phyloP scores from a whole-genome alignment of 2,329 filamentous ascomycete genomes.

The Stagonosporopsis tanaceti region DNA sequence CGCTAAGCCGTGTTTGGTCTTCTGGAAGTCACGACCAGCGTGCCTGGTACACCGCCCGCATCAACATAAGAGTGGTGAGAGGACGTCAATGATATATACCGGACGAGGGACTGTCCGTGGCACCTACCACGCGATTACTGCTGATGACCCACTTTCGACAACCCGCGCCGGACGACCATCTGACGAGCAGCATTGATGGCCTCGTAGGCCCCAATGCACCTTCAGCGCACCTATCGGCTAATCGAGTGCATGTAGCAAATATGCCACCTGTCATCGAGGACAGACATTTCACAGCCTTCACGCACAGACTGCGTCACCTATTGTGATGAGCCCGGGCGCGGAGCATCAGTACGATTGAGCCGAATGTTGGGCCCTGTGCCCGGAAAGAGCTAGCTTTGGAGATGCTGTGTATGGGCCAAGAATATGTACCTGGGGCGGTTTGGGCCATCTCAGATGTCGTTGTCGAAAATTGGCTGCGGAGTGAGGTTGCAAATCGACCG shows the following conservation, averaged over 20 bases:
- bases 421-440: constrained; percentile 16
- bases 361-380: constrained; percentile 4
- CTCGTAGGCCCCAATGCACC: background rate
- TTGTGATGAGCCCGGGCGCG: constrained; percentile 4
- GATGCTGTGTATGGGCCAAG: constrained; percentile 13
- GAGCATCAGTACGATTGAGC: background rate
- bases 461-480: constrained; percentile 20
- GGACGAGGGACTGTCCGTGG: background rate
- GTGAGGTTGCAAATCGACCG: constrained; percentile 16
- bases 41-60: constrained; percentile 5
- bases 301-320: constrained; percentile 18
- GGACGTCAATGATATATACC: constrained; percentile 10
- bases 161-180: background rate
- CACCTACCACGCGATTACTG: constrained; percentile 7
- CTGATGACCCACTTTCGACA: background rate
- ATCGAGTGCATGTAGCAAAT: constrained; percentile 1
- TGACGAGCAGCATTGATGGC: background rate
- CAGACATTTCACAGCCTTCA: constrained; percentile 3
- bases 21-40: constrained; percentile 8
- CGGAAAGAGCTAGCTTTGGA: constrained; percentile 17
- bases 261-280: constrained; percentile 11
- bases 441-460: constrained; percentile 16
- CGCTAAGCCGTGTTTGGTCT: constrained; percentile 10
- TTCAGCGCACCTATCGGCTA: background rate
- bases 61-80: constrained; percentile 2